These are phyloP conservation scores for Tricholoma flavovirens DNA, from an alignment of 768 basidiomycete species.

Conservation along the genomic window DNA sequence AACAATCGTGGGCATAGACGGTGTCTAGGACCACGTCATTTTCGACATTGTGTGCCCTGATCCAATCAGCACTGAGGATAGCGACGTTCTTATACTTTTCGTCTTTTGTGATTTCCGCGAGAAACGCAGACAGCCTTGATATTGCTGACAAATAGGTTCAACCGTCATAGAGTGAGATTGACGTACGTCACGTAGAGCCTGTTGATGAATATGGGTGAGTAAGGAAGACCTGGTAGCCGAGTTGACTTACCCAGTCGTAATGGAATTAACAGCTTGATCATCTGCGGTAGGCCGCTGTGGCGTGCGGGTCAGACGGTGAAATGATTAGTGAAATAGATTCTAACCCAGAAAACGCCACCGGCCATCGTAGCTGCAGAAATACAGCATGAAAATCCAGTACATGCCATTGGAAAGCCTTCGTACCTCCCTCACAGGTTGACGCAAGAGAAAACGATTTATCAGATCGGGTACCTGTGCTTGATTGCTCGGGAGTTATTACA, in stretches of 20 bases:
- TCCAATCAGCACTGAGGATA: constrained; percentile 42
- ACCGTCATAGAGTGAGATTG: background rate
- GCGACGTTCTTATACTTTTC: constrained; percentile 42
- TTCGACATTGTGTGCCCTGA: constrained; percentile 37
- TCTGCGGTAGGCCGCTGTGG: constrained; percentile 37
- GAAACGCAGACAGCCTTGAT: constrained; percentile 41
- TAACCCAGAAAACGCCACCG: constrained; percentile 52
- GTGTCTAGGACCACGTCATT: constrained; percentile 40
- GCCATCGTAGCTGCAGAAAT: constrained; percentile 37
- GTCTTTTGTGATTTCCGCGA: constrained; percentile 40
- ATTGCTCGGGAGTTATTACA: constrained; percentile 37
- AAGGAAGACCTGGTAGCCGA: no score
- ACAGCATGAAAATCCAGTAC: constrained; percentile 4
- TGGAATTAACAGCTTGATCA: constrained; percentile 41
- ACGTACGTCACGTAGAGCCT: constrained; percentile 14
- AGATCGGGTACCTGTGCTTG: constrained; percentile 30
- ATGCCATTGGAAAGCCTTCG: no score
- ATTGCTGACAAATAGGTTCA: background rate
- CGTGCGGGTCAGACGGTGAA: background rate
- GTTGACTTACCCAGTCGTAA: constrained; percentile 40
- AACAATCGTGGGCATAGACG: constrained; percentile 41
- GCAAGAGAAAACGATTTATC: constrained; percentile 36
- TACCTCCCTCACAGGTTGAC: constrained; percentile 40
- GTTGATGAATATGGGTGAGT: constrained; percentile 4
- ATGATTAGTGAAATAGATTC: background rate